phyloP scores from a whole-genome alignment of 1,284 basidiomycete species.

The Ustilago loliicola region DNA sequence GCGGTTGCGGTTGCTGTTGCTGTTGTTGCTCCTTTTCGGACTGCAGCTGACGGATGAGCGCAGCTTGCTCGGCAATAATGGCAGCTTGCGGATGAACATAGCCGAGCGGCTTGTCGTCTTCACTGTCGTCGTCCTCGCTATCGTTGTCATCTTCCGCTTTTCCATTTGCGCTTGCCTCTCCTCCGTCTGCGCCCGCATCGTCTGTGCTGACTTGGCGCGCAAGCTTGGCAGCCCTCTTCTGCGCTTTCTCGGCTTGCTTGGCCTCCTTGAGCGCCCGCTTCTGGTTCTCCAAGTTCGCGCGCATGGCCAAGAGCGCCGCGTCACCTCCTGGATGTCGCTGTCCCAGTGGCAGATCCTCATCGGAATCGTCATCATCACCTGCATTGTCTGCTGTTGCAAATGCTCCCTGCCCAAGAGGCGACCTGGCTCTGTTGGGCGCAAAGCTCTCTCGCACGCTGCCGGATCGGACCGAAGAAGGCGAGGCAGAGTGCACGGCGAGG shows the following conservation, averaged over 20 bases:
- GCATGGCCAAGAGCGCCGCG: constrained; percentile 33
- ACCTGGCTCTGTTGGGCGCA: constrained; percentile 1
- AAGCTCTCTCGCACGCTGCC: constrained; percentile 15
- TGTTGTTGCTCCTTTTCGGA: constrained; percentile 56
- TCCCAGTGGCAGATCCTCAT: constrained; percentile 61
- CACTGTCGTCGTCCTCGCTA: constrained; percentile 44
- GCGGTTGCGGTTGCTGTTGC: constrained; percentile 33
- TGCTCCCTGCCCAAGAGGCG: constrained; percentile 8
- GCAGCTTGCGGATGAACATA: constrained; percentile 65
- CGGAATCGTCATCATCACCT: constrained; percentile 49
- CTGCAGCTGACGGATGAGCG: constrained; percentile 61
- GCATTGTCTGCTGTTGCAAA: neutral
- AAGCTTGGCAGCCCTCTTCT: constrained; percentile 31
- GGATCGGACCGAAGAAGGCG: constrained; percentile 21
- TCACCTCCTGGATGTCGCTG: constrained; percentile 49
- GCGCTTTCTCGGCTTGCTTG: constrained; percentile 28
- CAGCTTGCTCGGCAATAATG: constrained; percentile 68
- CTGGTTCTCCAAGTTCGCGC: constrained; percentile 33
- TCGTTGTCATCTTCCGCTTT: constrained; percentile 1
- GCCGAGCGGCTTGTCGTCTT: constrained; percentile 63
- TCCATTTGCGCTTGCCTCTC: neutral
- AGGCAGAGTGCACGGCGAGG: constrained; percentile 6
- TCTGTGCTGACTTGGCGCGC: constrained; percentile 23
- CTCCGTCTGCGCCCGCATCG: constrained; percentile 14
- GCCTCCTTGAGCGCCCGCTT: constrained; percentile 40